Evolutionary conservation across 2,329 filamentous ascomycete species (phyloP).

Genomic region (Thielaviopsis ethacetica): DNA sequence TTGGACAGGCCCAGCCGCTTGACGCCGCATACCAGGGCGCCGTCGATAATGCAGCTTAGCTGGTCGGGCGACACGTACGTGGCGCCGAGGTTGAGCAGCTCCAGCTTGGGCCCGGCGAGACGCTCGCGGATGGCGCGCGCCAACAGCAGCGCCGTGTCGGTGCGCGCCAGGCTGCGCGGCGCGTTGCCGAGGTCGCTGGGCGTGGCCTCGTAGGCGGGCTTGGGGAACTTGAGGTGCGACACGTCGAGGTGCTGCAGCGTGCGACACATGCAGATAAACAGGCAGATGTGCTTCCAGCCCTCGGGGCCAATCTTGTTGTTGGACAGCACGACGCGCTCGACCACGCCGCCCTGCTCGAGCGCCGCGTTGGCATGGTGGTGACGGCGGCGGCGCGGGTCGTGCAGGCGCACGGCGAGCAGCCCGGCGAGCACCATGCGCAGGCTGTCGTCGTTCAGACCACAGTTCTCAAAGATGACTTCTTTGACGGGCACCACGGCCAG

Average conservation of each 20-base stretch:
- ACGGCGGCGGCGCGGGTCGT: conserved; percentile 31
- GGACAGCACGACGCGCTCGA: conserved; percentile 77
- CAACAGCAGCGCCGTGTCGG: conserved; percentile 42
- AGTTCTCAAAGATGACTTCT: conserved; percentile 74
- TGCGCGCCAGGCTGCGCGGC: conserved; percentile 27
- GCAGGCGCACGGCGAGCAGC: conserved; percentile 60
- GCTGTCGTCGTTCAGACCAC: conserved; percentile 72
- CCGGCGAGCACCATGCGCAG: conserved; percentile 75
- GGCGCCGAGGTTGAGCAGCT: conserved; percentile 70
- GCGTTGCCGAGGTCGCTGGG: conserved; percentile 14
- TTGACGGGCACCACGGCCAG: conserved; percentile 83
- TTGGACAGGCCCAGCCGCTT: conserved; percentile 68
- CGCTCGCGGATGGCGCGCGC: conserved; percentile 62
- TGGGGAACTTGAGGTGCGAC: conserved; percentile 66
- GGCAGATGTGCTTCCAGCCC: conserved; percentile 79
- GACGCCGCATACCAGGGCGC: conserved; percentile 61
- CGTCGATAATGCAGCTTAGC: conserved; percentile 64
- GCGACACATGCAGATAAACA: conserved; percentile 81
- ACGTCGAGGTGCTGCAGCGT: conserved; percentile 76
- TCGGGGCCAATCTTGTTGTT: conserved; percentile 79
- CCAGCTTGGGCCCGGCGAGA: conserved; percentile 56
- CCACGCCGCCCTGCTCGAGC: conserved; percentile 47
- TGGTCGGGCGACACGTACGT: conserved; percentile 57
- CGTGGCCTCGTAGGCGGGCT: conserved; percentile 10
- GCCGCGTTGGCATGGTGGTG: conserved; percentile 18